Evolutionary conservation across 2,329 filamentous ascomycete species (phyloP).

Genomic region (Neoarthrinium moseri): DNA sequence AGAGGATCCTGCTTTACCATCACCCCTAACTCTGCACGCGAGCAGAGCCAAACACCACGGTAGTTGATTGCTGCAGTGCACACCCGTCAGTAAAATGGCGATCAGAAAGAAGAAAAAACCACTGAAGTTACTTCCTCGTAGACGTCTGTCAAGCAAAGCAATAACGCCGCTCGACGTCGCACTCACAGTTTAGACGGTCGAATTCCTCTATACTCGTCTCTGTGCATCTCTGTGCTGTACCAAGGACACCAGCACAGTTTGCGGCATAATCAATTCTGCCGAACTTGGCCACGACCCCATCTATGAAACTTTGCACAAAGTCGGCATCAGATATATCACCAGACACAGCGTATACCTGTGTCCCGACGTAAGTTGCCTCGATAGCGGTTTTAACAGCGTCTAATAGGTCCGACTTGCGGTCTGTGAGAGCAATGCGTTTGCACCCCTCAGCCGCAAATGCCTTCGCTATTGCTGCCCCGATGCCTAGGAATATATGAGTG

Average conservation of each 20-base stretch:
- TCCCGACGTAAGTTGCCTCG: conserved; percentile 27
- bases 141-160: no score
- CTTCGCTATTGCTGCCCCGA: conserved; percentile 51
- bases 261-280: conserved; percentile 54
- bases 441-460: conserved; percentile 51
- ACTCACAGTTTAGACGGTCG: conserved; percentile 44
- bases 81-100: background rate
- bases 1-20: conserved; percentile 46
- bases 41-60: conserved; percentile 46
- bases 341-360: conserved; percentile 28
- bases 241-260: conserved; percentile 53
- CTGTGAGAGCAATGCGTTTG: conserved; percentile 50
- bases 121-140: no score
- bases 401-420: conserved; percentile 42
- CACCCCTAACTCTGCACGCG: conserved; percentile 38
- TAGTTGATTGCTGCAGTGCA: conserved; percentile 47
- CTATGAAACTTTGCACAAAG: conserved; percentile 38
- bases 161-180: no score
- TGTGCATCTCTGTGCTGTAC: conserved; percentile 37
- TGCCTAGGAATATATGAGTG: conserved; percentile 49
- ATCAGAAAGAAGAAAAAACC: no score
- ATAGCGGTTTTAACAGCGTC: conserved; percentile 32
- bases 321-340: conserved; percentile 48
- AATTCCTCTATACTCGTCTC: conserved; percentile 47
- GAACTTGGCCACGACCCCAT: conserved; percentile 32